phyloP scores from a whole-genome alignment of 129 eudicot genomes.

The Ambrosia trifida region DNA sequence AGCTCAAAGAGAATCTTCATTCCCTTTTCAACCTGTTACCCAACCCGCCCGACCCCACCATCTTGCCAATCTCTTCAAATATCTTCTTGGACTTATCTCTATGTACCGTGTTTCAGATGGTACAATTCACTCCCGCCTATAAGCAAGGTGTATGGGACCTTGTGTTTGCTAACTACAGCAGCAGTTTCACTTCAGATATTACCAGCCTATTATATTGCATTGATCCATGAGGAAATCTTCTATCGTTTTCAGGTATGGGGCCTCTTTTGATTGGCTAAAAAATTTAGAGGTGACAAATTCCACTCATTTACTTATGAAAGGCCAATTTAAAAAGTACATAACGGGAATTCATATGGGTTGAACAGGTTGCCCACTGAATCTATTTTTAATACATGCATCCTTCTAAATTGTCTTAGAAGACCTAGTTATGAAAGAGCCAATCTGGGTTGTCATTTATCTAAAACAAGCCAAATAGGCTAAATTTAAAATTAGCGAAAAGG shows the following conservation, averaged over 20 bases:
- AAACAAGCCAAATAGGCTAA: too few relatives aligned
- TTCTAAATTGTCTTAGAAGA: too few relatives aligned
- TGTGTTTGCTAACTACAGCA: constrained; percentile 25
- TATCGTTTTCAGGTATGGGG: constrained; percentile 20
- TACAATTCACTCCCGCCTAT: constrained; percentile 27
- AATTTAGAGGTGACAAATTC: background rate
- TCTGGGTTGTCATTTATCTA: too few relatives aligned
- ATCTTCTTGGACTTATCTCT: background rate
- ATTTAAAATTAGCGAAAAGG: background rate
- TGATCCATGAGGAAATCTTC: constrained; percentile 18
- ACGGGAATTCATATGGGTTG: too few relatives aligned
- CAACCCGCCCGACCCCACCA: background rate
- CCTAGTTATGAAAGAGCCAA: too few relatives aligned
- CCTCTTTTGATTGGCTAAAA: background rate
- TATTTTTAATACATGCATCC: too few relatives aligned
- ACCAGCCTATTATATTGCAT: constrained; percentile 22
- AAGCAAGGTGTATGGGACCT: constrained; percentile 25
- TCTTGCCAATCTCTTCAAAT: background rate
- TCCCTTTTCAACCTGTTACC: background rate
- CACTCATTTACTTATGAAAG: background rate
- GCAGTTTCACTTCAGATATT: constrained; percentile 21
- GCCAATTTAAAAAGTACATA: background rate
- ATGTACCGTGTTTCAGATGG: constrained; percentile 10
- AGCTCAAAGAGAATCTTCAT: background rate
- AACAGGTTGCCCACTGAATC: too few relatives aligned